Evolutionary conservation across 345 rosid species (phyloP).

Genomic region (Fremontodendron californicum): DNA sequence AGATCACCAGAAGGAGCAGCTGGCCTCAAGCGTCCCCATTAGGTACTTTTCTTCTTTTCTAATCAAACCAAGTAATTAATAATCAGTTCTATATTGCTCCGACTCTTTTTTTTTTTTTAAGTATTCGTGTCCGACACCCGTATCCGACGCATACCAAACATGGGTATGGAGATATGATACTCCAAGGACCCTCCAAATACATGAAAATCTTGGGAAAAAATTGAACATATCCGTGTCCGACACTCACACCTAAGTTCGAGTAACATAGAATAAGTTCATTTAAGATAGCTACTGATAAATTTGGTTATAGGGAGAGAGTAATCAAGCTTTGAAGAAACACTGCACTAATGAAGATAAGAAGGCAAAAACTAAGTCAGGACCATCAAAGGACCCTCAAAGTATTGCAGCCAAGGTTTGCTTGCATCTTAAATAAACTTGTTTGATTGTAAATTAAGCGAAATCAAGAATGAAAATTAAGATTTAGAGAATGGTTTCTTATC

Average conservation of each 20-base stretch:
- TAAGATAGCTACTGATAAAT: neutral
- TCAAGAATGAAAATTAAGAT: neutral
- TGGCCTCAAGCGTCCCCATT: slow-evolving; percentile 49
- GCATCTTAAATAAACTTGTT: neutral
- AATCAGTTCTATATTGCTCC: no score
- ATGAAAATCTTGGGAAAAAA: no score
- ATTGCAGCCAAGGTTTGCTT: slow-evolving; percentile 81
- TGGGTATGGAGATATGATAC: no score
- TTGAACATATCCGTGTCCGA: no score
- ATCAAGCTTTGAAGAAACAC: slow-evolving; percentile 54
- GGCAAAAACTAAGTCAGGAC: no score
- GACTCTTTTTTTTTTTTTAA: no score
- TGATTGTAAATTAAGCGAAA: slow-evolving; percentile 20
- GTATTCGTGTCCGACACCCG: no score
- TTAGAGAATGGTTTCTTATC: slow-evolving; percentile 12
- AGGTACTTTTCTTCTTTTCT: slow-evolving; percentile 24
- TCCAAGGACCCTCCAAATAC: no score
- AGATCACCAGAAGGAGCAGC: slow-evolving; percentile 33
- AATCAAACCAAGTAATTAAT: neutral
- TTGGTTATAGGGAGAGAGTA: slow-evolving; percentile 42
- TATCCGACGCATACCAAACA: no score
- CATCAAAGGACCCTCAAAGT: slow-evolving; percentile 82
- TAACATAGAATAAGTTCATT: no score
- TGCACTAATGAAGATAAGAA: slow-evolving; percentile 32
- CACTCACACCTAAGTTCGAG: no score